Evolutionary conservation across 2,329 filamentous ascomycete genomes (phyloP), one percentile per base, ranked within the genome.

Genomic region (Cercospora beticola): DNA sequence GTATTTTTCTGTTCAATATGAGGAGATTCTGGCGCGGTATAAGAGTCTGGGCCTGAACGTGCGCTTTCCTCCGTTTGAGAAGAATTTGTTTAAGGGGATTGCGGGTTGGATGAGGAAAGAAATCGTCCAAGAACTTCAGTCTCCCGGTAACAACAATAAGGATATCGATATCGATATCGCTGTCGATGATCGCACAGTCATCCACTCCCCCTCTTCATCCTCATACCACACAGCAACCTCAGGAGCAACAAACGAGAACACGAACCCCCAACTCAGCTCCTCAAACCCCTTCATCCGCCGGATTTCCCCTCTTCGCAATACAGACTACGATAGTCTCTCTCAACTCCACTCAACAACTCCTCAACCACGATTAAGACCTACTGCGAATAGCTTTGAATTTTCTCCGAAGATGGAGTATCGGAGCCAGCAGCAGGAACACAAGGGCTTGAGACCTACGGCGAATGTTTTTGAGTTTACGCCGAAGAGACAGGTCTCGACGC

Each of bases 201-300:
- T 63, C n/a, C 28, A 56, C 9, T 26, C 49, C 8, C 40, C 40
- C 2, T 16, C 40, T 5, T 43, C 40, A 6, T 46, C 40, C 16
- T 9, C 16, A 26, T 12, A 52, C 12, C 7, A 10, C 5, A 18
- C 46, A 14, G 2, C 46, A 26, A 4, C 9, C 26, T 1, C 9
- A 26, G 5, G 12, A 36, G 14, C 61, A 62, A 9, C 9, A 12
- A 31, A 18, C 57, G 18, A 21, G 10, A n/a, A 23, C 43, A 5
- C 12, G 5, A 16, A 26, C 1, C 21, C 9, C 0, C n/a, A 58
- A 30, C 3, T 23, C 12, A 23, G 21, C 52, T 9, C 6, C 33
- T 26, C 31, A 3, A 65, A 65, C 33, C 62, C 62, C 6, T 65
- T 58, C 23, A 65, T 65, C 23, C 62, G 62, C 21, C 62, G 62